Evolutionary conservation across 2,329 filamentous ascomycete genomes (phyloP), one percentile per base, ranked within the genome.

Genomic region (Aspergillus viridinutans): DNA sequence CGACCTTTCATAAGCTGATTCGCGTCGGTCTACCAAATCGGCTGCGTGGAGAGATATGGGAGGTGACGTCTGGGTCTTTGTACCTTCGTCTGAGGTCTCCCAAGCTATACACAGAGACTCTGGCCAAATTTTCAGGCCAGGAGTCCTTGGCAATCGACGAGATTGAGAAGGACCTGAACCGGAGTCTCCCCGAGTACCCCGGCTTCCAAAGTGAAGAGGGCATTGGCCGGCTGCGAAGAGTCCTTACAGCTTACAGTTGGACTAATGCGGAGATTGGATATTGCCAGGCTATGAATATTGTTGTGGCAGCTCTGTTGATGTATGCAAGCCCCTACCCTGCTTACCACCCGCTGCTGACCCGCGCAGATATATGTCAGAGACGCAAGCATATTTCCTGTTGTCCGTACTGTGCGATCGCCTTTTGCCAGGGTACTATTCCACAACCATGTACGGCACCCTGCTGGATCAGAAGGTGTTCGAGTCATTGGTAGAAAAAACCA

Each of bases 271-370:
- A 97, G 63, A 92, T 99, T 55, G 94, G 94, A 64, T 99, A 99
- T 75, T 99, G 94, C 74, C 94, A 99, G 76, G 94, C 94, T 60
- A 99, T 99, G 94, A 99, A 99, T 74, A 99, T 99, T 65, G 94
- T 99, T 35, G 93, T 97, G 54, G 94, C 94, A 20, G 94, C 94
- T n/a, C 79, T 99, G 57, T 83, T 99, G 66, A 99, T 99, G 80
- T 87, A 78, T 63, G 82, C 76, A 10, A 21, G 4, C 50, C 40
- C 17, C 25, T 21, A 14, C 40, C 17, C 6, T 21, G 8, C 47
- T 14, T 2, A 23, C 10, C 17, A n/a, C 40, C 40, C 50, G 17
- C 42, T 32, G 54, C 66, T 72, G 60, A 71, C 60, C n/a, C 25
- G 38, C 55, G 54, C 67, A 87, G 84, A 67, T 97, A 97, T 79